Base-by-base conservation (phyloP, 108 stramenopile genomes). In the Fistulifera pelliculosa region DNA sequence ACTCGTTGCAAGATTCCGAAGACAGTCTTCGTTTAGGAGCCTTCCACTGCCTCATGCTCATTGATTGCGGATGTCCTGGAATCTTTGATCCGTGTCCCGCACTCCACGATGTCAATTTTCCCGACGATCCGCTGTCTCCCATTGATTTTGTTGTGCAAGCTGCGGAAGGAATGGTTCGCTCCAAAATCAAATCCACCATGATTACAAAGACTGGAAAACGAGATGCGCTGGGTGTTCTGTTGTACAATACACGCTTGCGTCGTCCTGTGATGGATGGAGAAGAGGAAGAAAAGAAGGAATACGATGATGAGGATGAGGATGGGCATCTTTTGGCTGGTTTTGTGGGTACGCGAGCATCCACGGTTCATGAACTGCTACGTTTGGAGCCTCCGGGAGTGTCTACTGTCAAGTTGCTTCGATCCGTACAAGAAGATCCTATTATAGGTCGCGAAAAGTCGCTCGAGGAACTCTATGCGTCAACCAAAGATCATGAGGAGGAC, bases 301-400 rank as follows among this genome's bases (percentile, higher is more conserved):
- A 77, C 18, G 51, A 60, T 7, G 44, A 58, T 40, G 75, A 54
- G 14, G 64, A 49, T 27, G 54, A 60, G 24, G 64, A 68, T 1
- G 59, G 52, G 1, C 48, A 59, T 41, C 63, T 53, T 39, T 10
- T 49, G 38, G 22, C 43, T 21, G 24, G 22, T 23, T 22, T 5
- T 5, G n/a, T 28, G 16, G 27, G 26, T 10, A 57, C 64, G 25
- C 31, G 31, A 8, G 31, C 31, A 3, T 35, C 31, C 31, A 35
- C 31, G 6, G 79, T 75, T 17, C 68, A 83, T 49, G 54, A 68
- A 56, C 57, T 85, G 35, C 23, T 85, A 25, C 58, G 71, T 24
- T 49, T 89, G 44, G 57, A 56, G 35, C 77, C 79, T 12, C 87
- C 83, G 0, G 83, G 87, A 26, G 77, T 75, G 27, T 60, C 53